A percentile compares a stretch with the other conserved stretches of the same genome.
Conservation (phyloP, 2,329 filamentous ascomycete genomes). For the Phaeophleospora eucalypticola region DNA sequence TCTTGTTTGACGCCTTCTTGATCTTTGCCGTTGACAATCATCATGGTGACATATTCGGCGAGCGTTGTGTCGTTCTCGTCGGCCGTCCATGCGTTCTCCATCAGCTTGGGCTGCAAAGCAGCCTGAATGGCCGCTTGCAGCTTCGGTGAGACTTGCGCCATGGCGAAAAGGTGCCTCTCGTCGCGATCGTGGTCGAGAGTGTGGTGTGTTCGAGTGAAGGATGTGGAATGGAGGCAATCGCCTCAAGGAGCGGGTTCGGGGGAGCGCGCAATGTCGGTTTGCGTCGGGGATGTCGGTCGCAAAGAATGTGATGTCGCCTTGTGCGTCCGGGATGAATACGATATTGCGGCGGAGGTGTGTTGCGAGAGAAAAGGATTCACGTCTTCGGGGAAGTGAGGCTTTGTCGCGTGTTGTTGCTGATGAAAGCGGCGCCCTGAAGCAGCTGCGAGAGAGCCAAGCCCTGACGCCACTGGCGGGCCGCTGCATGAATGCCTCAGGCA, state of each 20-base stretch:
- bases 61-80: slow-evolving; percentile 77
- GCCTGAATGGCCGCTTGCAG: slow-evolving; percentile 78
- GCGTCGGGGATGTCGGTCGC: neutral
- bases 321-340: too few relatives aligned
- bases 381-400: too few relatives aligned
- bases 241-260: neutral
- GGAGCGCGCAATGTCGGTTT: neutral
- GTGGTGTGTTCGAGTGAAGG: too few relatives aligned
- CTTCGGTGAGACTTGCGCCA: slow-evolving; percentile 39
- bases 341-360: too few relatives aligned
- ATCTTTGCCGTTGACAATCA: slow-evolving; percentile 93
- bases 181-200: too few relatives aligned
- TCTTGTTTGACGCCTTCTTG: slow-evolving; percentile 85
- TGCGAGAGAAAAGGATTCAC: too few relatives aligned
- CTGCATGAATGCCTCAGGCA: neutral
- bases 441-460: neutral
- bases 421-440: too few relatives aligned
- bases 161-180: neutral
- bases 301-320: neutral
- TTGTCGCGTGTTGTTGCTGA: too few relatives aligned
- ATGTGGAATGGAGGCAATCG: neutral
- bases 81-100: slow-evolving; percentile 87
- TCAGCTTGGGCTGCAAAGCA: slow-evolving; percentile 83
- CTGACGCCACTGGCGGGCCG: neutral
- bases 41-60: slow-evolving; percentile 93